phyloP scores from a whole-genome alignment of 345 rosid species.

The Punica granatum region DNA sequence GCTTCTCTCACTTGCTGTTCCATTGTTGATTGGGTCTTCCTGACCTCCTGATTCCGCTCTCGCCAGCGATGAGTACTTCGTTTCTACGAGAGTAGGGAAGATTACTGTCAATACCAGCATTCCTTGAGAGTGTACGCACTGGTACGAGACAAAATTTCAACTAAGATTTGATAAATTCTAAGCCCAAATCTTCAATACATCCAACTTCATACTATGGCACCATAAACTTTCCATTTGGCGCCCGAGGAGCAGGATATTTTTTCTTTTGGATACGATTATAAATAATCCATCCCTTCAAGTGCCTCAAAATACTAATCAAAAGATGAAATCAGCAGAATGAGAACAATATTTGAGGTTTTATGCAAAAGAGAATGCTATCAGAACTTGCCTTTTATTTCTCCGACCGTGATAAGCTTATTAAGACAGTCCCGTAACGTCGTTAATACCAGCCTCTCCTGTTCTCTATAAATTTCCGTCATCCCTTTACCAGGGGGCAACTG shows the following conservation, averaged over 20 bases:
- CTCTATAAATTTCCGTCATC: constrained; percentile 54
- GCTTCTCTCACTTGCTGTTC: constrained; percentile 28
- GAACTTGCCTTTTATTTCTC: constrained; percentile 75
- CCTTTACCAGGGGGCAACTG: constrained; percentile 49
- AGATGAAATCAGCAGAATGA: neutral
- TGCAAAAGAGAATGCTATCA: neutral
- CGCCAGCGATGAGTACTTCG: constrained; percentile 54
- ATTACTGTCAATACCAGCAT: neutral
- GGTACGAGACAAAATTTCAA: neutral
- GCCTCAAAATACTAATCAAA: neutral
- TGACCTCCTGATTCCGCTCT: constrained; percentile 50
- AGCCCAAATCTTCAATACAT: too few species aligned
- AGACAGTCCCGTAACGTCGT: constrained; percentile 82
- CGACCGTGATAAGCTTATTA: constrained; percentile 69
- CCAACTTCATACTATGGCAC: neutral
- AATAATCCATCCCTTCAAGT: neutral
- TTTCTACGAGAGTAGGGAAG: constrained; percentile 35
- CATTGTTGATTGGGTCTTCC: constrained; percentile 30
- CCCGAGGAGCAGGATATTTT: neutral
- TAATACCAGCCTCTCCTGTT: constrained; percentile 78
- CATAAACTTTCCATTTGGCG: neutral
- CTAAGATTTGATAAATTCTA: neutral
- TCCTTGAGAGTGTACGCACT: neutral
- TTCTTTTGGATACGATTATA: too few species aligned
- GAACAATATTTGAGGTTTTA: neutral